Evolutionary conservation across 192 early-diverging fungal genomes (phyloP).

Genomic region (Backusella tarrabulga): DNA sequence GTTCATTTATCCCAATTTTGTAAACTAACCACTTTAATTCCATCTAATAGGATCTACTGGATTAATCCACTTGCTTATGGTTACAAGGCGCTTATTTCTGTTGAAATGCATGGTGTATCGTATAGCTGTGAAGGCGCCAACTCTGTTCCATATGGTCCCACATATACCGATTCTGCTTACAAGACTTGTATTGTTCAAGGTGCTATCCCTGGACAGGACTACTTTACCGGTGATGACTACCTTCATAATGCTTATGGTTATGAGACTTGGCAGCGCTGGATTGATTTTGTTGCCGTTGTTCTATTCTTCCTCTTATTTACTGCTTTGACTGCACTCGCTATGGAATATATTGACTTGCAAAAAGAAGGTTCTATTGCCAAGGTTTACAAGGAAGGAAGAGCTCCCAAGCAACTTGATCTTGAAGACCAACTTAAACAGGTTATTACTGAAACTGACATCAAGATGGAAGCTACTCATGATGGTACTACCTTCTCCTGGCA

Average conservation of each 20-base stretch:
- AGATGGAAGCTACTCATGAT: slow-evolving; percentile 37
- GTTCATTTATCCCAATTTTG: no score
- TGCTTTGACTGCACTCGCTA: slow-evolving; percentile 40
- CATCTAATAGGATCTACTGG: slow-evolving; percentile 46
- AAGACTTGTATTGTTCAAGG: slow-evolving; percentile 65
- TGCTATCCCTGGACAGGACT: slow-evolving; percentile 45
- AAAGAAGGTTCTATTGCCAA: slow-evolving; percentile 52
- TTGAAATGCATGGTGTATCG: slow-evolving; percentile 56
- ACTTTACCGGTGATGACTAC: slow-evolving; percentile 63
- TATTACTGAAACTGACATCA: slow-evolving; percentile 47
- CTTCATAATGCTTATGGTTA: slow-evolving; percentile 53
- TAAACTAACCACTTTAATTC: no score
- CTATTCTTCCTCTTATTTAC: slow-evolving; percentile 46
- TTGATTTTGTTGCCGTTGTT: slow-evolving; percentile 59
- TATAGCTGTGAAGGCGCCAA: slow-evolving; percentile 38
- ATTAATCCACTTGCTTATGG: slow-evolving; percentile 63
- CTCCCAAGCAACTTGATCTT: slow-evolving; percentile 14
- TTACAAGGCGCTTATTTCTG: slow-evolving; percentile 56
- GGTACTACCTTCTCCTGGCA: slow-evolving; percentile 61
- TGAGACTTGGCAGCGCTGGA: slow-evolving; percentile 54
- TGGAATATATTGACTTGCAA: slow-evolving; percentile 65
- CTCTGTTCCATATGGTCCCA: slow-evolving; percentile 30
- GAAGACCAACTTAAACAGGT: slow-evolving; percentile 42
- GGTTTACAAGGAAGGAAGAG: slow-evolving; percentile 42
- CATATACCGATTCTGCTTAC: slow-evolving; percentile 38